Conservation (phyloP, 768 basidiomycete species). For the Tulasnella sp. region DNA sequence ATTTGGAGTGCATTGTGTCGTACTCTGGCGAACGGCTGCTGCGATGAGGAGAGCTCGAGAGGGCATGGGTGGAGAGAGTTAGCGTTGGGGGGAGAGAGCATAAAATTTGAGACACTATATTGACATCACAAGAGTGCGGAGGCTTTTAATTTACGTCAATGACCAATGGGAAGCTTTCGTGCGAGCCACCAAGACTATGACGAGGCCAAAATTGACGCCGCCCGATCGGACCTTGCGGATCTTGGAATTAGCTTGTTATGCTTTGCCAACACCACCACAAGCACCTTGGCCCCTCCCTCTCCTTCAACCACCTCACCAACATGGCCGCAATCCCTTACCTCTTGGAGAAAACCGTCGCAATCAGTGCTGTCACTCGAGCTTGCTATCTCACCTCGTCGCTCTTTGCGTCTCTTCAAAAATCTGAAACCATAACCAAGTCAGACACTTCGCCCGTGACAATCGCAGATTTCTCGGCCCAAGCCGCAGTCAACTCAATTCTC, state of each 20-base stretch:
- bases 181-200: background rate
- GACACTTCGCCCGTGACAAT: constrained; percentile 94
- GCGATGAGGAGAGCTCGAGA: background rate
- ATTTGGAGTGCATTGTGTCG: background rate
- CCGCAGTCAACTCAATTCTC: constrained; percentile 79
- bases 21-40: background rate
- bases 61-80: background rate
- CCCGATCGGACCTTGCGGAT: background rate
- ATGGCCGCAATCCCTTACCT: constrained; percentile 35
- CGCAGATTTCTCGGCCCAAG: constrained; percentile 90
- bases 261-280: background rate
- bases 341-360: constrained; percentile 69
- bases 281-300: background rate
- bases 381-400: constrained; percentile 76
- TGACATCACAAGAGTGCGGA: background rate
- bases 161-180: background rate
- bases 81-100: background rate
- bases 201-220: background rate
- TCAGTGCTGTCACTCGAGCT: constrained; percentile 81
- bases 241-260: background rate
- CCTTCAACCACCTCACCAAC: background rate
- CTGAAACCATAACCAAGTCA: constrained; percentile 79
- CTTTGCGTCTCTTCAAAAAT: constrained; percentile 74
- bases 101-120: background rate
- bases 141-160: background rate